Base-by-base conservation (phyloP, 441 rosid species). In the Geranium incanum region DNA sequence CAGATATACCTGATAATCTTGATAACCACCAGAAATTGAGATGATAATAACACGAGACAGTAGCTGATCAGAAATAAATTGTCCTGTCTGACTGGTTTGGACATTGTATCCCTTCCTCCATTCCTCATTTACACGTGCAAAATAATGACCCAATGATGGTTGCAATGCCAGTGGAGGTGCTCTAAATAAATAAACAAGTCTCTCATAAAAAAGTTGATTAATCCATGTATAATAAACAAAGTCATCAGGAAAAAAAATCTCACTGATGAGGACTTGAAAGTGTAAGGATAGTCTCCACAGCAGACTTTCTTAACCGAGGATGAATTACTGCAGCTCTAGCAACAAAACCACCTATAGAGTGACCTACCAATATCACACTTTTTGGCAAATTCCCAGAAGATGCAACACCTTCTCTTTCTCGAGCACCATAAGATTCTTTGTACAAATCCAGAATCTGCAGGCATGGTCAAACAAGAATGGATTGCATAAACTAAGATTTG, bases 291-390 rank as follows among this genome's bases (percentile, higher is more conserved):
- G 98, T 95, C 78, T 87, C 90, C 66, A 95, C 92, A 66, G 95
- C 84, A 67, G 85, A 85, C 78, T 88, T 90, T 82, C 95, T 86
- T 71, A 95, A 80, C 73, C 36, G 84, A 70, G 98, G 97, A 79
- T 92, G 96, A 75, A 90, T 76, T 2, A 87, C 79, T 74, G 92
- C 98, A 74, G 99, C 98, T 88, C 99, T 89, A 76, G 99, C 97
- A 81, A 95, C 97, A 83, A 95, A 92, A 71, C 99, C 99, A 78
- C 99, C 99, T 91, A 95, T 91, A 67, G 99, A 95, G 81, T 95
- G 99, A 69, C 97, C 99, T 80, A 95, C 92, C 85, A 95, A 82
- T 77, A 95, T 89, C 75, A 95, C 98, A 85, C 82, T 89, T 71
- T 76, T 83, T 50, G 99, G 98, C 85, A 87, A 76, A 70, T 72